Evolutionary conservation across 345 rosid species (phyloP).

Genomic region (Arabis hirsuta): DNA sequence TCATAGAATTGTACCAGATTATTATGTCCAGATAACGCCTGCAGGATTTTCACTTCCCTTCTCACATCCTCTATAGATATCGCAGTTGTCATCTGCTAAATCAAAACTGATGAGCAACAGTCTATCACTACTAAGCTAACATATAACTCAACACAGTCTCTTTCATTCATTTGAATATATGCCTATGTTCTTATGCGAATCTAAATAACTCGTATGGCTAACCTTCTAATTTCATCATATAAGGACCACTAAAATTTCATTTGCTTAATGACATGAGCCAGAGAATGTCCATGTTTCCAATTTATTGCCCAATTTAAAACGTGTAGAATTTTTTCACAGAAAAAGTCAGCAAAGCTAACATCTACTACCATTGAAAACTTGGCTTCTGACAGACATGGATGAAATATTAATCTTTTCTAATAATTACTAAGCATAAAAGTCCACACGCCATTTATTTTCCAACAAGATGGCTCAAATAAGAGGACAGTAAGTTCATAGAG

Average conservation of each 20-base stretch:
- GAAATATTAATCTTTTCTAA: conserved; percentile 13
- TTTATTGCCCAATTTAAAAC: conserved; percentile 36
- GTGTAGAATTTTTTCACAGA: conserved; percentile 4
- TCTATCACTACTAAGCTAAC: conserved; percentile 15
- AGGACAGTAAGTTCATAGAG: conserved; percentile 29
- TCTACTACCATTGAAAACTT: conserved; percentile 25
- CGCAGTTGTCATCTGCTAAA: conserved; percentile 90
- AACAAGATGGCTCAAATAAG: conserved; percentile 21
- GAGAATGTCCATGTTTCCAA: conserved; percentile 20
- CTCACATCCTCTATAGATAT: conserved; percentile 97
- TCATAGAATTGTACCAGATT: conserved; percentile 86
- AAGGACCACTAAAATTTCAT: not conserved
- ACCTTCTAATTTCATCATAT: not conserved
- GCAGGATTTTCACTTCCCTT: conserved; percentile 92
- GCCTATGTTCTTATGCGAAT: not conserved
- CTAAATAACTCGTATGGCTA: not conserved
- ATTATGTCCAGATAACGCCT: conserved; percentile 81
- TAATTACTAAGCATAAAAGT: conserved; percentile 22
- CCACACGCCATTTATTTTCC: conserved; percentile 26
- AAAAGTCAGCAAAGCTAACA: conserved; percentile 28
- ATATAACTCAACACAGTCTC: not conserved
- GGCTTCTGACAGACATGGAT: conserved; percentile 26
- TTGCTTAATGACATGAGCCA: conserved; percentile 19
- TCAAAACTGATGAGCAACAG: conserved; percentile 23
- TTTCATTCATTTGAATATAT: not conserved